These are phyloP conservation scores for Lomentospora prolificans DNA, from an alignment of 2,329 filamentous ascomycete species.

Conservation along the genomic window DNA sequence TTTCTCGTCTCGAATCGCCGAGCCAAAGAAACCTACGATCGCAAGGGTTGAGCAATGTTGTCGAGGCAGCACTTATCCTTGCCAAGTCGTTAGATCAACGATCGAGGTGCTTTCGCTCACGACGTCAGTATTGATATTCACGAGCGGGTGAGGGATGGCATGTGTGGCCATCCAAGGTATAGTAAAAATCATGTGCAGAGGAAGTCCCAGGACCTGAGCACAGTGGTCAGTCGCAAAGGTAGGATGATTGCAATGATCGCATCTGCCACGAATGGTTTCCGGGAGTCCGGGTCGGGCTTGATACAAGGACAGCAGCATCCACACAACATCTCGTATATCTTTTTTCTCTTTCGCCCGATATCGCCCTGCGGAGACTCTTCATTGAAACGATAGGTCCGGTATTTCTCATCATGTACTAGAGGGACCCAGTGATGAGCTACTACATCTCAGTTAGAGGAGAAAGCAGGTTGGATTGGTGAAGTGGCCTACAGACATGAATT, in stretches of 20 bases:
- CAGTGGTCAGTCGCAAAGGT: constrained; percentile 40
- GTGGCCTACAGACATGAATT: constrained; percentile 19
- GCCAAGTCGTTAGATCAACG: constrained; percentile 68
- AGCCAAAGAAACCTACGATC: not conserved
- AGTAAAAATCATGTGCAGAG: constrained; percentile 39
- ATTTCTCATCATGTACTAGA: constrained; percentile 19
- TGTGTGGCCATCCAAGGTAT: constrained; percentile 72
- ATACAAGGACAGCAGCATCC: constrained; percentile 16
- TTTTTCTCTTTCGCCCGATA: constrained; percentile 16
- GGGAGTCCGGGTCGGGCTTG: not conserved
- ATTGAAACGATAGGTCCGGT: constrained; percentile 19
- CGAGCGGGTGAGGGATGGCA: constrained; percentile 62
- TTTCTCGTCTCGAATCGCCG: too few species aligned
- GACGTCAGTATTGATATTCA: constrained; percentile 56
- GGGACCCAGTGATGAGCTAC: not conserved
- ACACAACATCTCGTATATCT: constrained; percentile 16
- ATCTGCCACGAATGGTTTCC: constrained; percentile 34
- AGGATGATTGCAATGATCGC: constrained; percentile 42
- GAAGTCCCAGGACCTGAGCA: constrained; percentile 32
- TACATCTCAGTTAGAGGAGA: not conserved
- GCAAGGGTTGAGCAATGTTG: not conserved
- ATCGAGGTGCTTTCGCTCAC: constrained; percentile 64
- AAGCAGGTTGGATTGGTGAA: not conserved
- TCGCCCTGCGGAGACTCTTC: constrained; percentile 18
- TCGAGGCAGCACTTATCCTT: constrained; percentile 33